Percentiles rank a stretch among this genome's conserved stretches.
These are phyloP conservation scores for Prinsepia uniflora DNA, from an alignment of 306 rosid genomes.

Conservation along the genomic window DNA sequence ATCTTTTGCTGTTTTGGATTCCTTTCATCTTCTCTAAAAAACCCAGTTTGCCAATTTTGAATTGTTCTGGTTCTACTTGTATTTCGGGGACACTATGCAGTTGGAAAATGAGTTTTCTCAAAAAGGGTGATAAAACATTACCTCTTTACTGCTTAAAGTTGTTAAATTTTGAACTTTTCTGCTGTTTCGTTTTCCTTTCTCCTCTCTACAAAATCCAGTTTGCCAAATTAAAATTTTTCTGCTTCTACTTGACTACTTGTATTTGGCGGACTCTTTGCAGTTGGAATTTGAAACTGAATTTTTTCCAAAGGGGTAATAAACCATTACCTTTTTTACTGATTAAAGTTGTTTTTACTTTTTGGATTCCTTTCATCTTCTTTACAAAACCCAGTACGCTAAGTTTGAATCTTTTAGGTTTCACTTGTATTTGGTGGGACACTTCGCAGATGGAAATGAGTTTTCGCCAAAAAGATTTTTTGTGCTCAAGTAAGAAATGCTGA, in stretches of 20 bases:
- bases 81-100: neutral
- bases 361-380: conserved; percentile 12
- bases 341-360: neutral
- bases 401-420: neutral
- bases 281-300: too few species aligned
- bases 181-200: conserved; percentile 3
- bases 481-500: neutral
- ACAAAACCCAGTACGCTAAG: conserved; percentile 11
- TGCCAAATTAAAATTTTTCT: conserved; percentile 2
- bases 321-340: neutral
- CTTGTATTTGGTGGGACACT: neutral
- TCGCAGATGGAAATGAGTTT: neutral
- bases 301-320: neutral
- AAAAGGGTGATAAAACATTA: neutral
- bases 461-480: neutral
- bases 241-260: neutral
- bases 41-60: conserved; percentile 8
- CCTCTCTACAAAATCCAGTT: conserved; percentile 8
- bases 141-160: neutral
- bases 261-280: too few species aligned
- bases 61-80: neutral
- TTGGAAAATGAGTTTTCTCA: too few species aligned
- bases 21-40: conserved; percentile 9
- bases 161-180: neutral
- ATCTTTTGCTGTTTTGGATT: neutral